A percentile compares a stretch with the other conserved stretches of the same genome.
Evolutionary conservation across 305 asterid species (phyloP).

Genomic region (Fraxinus albicans): DNA sequence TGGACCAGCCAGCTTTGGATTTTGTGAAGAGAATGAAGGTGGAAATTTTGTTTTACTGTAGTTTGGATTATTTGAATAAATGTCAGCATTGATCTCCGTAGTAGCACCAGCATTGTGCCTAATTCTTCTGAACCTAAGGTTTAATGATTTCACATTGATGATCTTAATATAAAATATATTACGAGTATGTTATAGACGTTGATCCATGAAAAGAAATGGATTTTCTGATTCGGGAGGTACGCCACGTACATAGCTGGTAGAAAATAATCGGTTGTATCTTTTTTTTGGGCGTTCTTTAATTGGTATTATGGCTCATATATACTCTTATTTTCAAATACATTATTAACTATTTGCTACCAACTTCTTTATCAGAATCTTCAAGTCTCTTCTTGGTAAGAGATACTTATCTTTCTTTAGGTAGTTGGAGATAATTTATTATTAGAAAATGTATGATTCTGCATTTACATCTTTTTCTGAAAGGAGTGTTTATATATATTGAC

Average conservation of each 20-base stretch:
- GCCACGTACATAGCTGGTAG: not conserved
- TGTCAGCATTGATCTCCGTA: not conserved
- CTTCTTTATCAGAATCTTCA: not conserved
- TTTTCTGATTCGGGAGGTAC: not conserved
- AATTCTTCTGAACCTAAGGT: not conserved
- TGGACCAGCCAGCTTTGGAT: slow-evolving; percentile 79
- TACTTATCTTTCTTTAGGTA: not conserved
- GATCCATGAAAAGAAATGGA: not conserved
- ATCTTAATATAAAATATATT: not conserved
- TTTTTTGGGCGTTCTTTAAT: not conserved
- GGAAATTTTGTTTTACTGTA: slow-evolving; percentile 3
- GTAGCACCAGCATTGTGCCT: not conserved
- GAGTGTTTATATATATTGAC: not conserved
- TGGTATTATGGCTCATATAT: not conserved
- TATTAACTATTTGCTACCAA: not conserved
- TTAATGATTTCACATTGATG: not conserved
- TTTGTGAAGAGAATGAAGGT: slow-evolving; percentile 94
- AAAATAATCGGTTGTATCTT: not conserved
- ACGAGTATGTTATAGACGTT: not conserved
- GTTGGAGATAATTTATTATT: not conserved
- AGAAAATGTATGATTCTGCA: not conserved
- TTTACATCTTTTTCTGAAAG: not conserved
- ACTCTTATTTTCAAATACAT: not conserved
- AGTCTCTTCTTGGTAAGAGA: not conserved
- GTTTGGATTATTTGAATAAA: not conserved